Percentiles rank a stretch among this genome's conserved stretches.
phyloP scores from a whole-genome alignment of 345 rosid genomes.

The Eutrema japonicum region DNA sequence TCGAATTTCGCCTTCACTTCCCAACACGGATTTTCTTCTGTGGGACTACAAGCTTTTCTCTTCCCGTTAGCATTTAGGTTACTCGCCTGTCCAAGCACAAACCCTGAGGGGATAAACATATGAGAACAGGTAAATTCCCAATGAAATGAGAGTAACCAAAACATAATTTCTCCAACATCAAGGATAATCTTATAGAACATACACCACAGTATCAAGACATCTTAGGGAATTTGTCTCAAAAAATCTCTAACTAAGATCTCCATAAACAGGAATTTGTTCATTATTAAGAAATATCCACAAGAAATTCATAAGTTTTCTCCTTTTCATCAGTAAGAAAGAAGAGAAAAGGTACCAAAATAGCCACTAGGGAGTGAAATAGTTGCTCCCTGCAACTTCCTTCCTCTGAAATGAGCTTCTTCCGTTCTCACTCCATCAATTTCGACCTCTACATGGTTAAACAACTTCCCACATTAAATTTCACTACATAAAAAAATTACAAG shows the following conservation, averaged over 20 bases:
- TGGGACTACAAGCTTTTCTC: conserved; percentile 50
- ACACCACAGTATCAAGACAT: conserved; percentile 14
- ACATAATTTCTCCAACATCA: conserved; percentile 3
- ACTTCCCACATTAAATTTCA: not conserved
- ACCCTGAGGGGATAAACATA: conserved; percentile 55
- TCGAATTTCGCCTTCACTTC: conserved; percentile 74
- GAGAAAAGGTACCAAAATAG: conserved; percentile 61
- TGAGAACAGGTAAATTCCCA: not conserved
- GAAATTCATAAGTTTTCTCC: not conserved
- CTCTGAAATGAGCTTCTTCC: conserved; percentile 87
- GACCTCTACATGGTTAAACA: conserved; percentile 43
- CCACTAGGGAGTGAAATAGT: conserved; percentile 66
- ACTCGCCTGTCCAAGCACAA: conserved; percentile 69
- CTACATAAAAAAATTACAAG: not conserved
- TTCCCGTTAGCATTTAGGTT: conserved; percentile 44
- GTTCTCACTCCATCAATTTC: conserved; percentile 65
- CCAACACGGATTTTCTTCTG: conserved; percentile 59
- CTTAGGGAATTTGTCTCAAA: not conserved
- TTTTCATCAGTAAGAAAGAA: not conserved
- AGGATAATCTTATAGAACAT: not conserved
- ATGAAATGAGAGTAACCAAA: not conserved
- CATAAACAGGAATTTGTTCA: not conserved
- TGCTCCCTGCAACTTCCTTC: conserved; percentile 79
- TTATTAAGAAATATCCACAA: not conserved
- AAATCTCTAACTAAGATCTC: not conserved